Percentiles rank a stretch among this genome's conserved stretches.
Conservation (phyloP, 257 asterid genomes). For the Rubia yunnanensis region DNA sequence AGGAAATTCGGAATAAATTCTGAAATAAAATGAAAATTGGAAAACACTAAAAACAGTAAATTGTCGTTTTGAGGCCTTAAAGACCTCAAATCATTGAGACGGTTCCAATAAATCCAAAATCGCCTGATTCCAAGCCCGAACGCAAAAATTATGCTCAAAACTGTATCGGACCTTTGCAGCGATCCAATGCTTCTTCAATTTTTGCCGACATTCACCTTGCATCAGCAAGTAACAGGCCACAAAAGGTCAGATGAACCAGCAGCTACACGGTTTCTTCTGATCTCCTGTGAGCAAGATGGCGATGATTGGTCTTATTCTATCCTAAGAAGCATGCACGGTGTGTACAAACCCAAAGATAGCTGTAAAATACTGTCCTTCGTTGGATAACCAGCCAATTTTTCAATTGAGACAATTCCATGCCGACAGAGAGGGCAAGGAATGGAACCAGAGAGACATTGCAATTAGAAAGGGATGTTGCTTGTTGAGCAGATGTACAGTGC, state of each 20-base stretch:
- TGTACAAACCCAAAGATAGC: slow-evolving; percentile 65
- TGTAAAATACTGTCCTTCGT: slow-evolving; percentile 55
- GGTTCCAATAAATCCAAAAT: too few species aligned
- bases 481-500: slow-evolving; percentile 95
- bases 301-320: slow-evolving; percentile 56
- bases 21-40: too few species aligned
- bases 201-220: too few species aligned
- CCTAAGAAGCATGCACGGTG: slow-evolving; percentile 85
- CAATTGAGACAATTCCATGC: slow-evolving; percentile 56
- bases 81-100: too few species aligned
- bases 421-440: slow-evolving; percentile 92
- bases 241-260: slow-evolving; percentile 63
- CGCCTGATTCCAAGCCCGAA: too few species aligned
- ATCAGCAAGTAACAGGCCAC: slow-evolving; percentile 85
- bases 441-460: slow-evolving; percentile 64
- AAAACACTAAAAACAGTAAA: too few species aligned
- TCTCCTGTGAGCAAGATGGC: slow-evolving; percentile 43
- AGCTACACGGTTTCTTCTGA: slow-evolving; percentile 55
- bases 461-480: slow-evolving; percentile 59
- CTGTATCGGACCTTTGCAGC: too few species aligned
- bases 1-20: too few species aligned
- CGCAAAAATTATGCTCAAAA: too few species aligned
- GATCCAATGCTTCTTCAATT: too few species aligned
- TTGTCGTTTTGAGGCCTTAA: too few species aligned
- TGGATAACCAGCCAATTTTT: slow-evolving; percentile 56